These are phyloP conservation scores for Rhizopus sp. DNA, from an alignment of 371 early-diverging fungal genomes.

Conservation along the genomic window DNA sequence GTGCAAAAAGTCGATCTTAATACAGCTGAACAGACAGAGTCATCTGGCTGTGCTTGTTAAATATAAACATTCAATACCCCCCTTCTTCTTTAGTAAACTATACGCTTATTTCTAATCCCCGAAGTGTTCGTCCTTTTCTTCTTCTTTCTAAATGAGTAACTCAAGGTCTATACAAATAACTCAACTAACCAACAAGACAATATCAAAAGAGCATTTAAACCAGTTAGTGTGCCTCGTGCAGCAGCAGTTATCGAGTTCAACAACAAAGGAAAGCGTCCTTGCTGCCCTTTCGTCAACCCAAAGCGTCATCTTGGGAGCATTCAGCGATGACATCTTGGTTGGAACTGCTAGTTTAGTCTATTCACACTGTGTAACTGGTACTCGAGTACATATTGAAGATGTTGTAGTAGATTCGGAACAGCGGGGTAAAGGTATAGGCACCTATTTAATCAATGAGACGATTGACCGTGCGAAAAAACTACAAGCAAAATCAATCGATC, in stretches of 20 bases:
- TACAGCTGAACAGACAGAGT: slow-evolving; percentile 23
- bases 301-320: slow-evolving; percentile 28
- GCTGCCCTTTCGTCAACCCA: slow-evolving; percentile 27
- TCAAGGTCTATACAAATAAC: background rate
- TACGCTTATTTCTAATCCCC: no score
- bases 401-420: slow-evolving; percentile 35
- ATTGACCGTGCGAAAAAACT: slow-evolving; percentile 26
- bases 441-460: slow-evolving; percentile 23
- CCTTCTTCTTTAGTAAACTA: background rate
- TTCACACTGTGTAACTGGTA: slow-evolving; percentile 39
- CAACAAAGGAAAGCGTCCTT: slow-evolving; percentile 9
- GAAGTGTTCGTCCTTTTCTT: background rate
- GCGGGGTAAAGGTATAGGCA: slow-evolving; percentile 40
- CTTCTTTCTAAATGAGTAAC: background rate
- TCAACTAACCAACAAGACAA: slow-evolving; percentile 6
- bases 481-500: slow-evolving; percentile 40
- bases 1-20: slow-evolving; percentile 41
- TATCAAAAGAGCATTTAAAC: slow-evolving; percentile 4
- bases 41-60: slow-evolving; percentile 36
- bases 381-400: slow-evolving; percentile 51
- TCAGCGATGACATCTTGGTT: slow-evolving; percentile 13
- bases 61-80: background rate
- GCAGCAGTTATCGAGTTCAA: slow-evolving; percentile 27
- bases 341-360: slow-evolving; percentile 35
- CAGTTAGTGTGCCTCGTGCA: background rate